Evolutionary conservation across 176 grass and related monocot genomes (phyloP), one percentile per base, ranked within the genome.

Genomic region (Musa beccarii): DNA sequence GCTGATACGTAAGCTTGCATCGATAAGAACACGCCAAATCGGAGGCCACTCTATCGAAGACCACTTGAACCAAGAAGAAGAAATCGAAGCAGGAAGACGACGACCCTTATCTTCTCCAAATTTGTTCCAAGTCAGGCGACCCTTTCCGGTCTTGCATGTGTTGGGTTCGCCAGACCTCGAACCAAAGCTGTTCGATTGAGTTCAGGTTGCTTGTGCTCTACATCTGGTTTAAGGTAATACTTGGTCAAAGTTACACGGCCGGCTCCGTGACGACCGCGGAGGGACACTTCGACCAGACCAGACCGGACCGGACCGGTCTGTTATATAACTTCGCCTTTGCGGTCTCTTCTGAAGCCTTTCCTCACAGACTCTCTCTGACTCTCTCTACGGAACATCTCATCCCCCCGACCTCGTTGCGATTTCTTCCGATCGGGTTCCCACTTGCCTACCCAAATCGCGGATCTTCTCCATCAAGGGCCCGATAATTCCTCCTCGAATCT

Each of bases 21-120:
- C 52, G 15, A 72, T 77, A 74, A 85, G 82, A 78, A 81, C 74
- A 74, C 78, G 81, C 83, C 83, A 89, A 14, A 89, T 76, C 61
- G 80, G 66, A 21, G 87, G 86, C 59, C 65, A 85, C 2, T 77
- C 72, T 82, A 82, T 62, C 28, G 54, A 12, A 16, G 72, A 29
- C 20, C 63, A 12, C 29, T 9, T 15, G 21, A 57, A 22, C 13
- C 13, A 11, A 23, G 0, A 17, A 55, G 20, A 74, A 63, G 59
- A 21, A 20, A 62, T 20, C n/a, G 9, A 43, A 3, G 8, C 20
- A 0, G 65, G n/a, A 13, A 2, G 34, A 8, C 43, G 28, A 28
- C 15, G 16, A 63, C 79, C 76, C 82, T 73, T 72, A 20, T 79
- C 70, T 13, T 15, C 43, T 64, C 9, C 82, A 6, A 64, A 72